These are phyloP conservation scores for Cadophora gregata DNA, from an alignment of 2,329 filamentous ascomycete species.

Conservation along the genomic window DNA sequence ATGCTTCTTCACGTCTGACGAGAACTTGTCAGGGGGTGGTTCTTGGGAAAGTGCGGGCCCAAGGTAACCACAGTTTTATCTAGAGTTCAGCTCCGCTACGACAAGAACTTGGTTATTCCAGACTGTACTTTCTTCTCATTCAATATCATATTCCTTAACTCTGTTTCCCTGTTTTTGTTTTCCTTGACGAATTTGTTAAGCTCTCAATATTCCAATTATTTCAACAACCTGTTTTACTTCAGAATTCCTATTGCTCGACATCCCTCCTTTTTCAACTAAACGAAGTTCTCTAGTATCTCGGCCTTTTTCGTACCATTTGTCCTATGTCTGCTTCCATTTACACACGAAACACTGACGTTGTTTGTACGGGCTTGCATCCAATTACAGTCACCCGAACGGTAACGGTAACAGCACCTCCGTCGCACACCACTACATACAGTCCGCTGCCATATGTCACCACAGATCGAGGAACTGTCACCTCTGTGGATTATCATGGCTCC, in stretches of 20 bases:
- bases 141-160: slow-evolving; percentile 4
- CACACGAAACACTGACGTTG: slow-evolving; percentile 19
- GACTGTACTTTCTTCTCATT: slow-evolving; percentile 23
- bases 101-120: background rate
- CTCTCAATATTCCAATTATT: slow-evolving; percentile 14
- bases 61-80: slow-evolving; percentile 8
- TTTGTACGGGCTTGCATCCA: slow-evolving; percentile 29
- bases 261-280: slow-evolving; percentile 25
- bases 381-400: slow-evolving; percentile 27
- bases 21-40: background rate
- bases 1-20: background rate
- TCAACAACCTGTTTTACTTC: background rate
- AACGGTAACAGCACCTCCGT: slow-evolving; percentile 23
- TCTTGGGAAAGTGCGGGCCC: background rate
- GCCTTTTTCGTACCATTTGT: slow-evolving; percentile 25
- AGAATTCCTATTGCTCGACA: background rate
- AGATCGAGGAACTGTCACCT: slow-evolving; percentile 23
- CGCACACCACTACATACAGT: background rate
- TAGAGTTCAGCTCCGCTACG: background rate
- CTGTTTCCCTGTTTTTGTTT: slow-evolving; percentile 29
- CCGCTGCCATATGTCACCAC: background rate
- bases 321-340: slow-evolving; percentile 27
- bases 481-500: slow-evolving; percentile 19
- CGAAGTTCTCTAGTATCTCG: slow-evolving; percentile 36
- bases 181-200: slow-evolving; percentile 31